Evolutionary conservation across 2,329 filamentous ascomycete species (phyloP), one percentile per base, ranked within the genome.

Genomic region (Aspergillus spinulosporus): DNA sequence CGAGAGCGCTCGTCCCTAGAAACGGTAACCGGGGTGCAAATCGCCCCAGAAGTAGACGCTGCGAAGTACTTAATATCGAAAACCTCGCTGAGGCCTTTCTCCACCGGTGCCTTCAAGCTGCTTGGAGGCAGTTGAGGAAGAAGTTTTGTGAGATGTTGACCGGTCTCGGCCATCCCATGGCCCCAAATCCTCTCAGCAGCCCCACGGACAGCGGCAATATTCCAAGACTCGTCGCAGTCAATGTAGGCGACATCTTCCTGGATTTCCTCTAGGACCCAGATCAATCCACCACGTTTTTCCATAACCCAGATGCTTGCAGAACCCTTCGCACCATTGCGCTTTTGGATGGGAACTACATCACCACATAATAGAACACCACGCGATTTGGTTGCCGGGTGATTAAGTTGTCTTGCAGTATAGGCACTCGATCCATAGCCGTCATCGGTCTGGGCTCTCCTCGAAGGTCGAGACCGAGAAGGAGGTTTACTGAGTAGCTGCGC

Each of bases 251-350:
- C 87, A 70, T 99, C 92, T 74, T 99, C 94, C 54, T 93, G 90
- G 59, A 99, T 97, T 74, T 99, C 94, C 72, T 99, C 94, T 2
- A 99, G 77, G 5, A 99, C 94, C 94, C 94, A 99, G 58, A 99
- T 97, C 58, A 99, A 76, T 6, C 93, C 92, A 51, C 91, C 87
- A 48, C 88, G 85, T 74, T 99, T 99, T 74, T 99, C 94, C 77
- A 99, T 99, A 3, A 99, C 94, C 94, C 94, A 99, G 39, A 99
- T 78, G 74, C 92, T 97, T 37, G 94, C 94, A 57, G 94, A 92
- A 2, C 94, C 94, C 3, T 88, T 93, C 8, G 88, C 84, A 3
- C 94, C 94, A 67, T 99, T 96, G 59, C 94, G 86, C 75, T 97
- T 99, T 71, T 92, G 89, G 58, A 99, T 99, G 0, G 94, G 94